Percentiles rank a stretch among this genome's conserved stretches.
Evolutionary conservation across 768 basidiomycete genomes (phyloP).

Genomic region (Leucosporidium scottii): DNA sequence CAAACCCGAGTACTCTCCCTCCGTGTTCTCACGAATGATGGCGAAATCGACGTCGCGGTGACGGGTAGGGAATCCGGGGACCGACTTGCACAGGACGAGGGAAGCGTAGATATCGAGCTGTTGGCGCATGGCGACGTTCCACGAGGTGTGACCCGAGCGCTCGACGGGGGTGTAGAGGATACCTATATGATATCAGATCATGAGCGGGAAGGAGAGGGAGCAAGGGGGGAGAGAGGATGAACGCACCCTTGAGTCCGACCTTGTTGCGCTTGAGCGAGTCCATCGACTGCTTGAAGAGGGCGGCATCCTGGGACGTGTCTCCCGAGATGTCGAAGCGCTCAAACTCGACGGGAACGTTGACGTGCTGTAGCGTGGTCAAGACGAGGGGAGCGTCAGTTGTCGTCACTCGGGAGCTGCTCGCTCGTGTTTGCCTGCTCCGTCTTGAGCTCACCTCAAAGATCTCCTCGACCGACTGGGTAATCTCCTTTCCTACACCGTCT

Average conservation of each 20-base stretch:
- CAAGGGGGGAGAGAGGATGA: background rate
- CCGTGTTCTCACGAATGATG: slow-evolving; percentile 99
- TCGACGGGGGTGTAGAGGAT: slow-evolving; percentile 98
- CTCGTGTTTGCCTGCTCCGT: background rate
- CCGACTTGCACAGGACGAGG: slow-evolving; percentile 94
- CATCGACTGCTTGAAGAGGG: slow-evolving; percentile 94
- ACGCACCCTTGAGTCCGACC: slow-evolving; percentile 90
- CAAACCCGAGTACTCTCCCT: slow-evolving; percentile 97
- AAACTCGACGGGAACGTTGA: slow-evolving; percentile 90
- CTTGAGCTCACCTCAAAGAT: slow-evolving; percentile 61
- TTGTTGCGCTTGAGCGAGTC: slow-evolving; percentile 94
- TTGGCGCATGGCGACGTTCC: slow-evolving; percentile 99
- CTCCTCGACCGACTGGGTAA: slow-evolving; percentile 97
- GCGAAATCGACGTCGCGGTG: slow-evolving; percentile 97
- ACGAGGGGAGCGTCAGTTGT: background rate
- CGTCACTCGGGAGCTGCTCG: background rate
- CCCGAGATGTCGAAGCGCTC: slow-evolving; percentile 91
- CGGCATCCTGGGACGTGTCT: slow-evolving; percentile 86
- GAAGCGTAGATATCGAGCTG: slow-evolving; percentile 99
- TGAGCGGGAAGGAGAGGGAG: background rate
- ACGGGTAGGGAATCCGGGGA: slow-evolving; percentile 90
- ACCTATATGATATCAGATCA: slow-evolving; percentile 49
- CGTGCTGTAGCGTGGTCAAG: slow-evolving; percentile 47
- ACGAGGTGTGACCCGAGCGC: slow-evolving; percentile 91
- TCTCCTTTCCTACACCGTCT: slow-evolving; percentile 94